Percentiles rank a stretch among this genome's conserved stretches.
Conservation (phyloP, 352 stramenopile genomes). For the Halophytophthora batemanensis region DNA sequence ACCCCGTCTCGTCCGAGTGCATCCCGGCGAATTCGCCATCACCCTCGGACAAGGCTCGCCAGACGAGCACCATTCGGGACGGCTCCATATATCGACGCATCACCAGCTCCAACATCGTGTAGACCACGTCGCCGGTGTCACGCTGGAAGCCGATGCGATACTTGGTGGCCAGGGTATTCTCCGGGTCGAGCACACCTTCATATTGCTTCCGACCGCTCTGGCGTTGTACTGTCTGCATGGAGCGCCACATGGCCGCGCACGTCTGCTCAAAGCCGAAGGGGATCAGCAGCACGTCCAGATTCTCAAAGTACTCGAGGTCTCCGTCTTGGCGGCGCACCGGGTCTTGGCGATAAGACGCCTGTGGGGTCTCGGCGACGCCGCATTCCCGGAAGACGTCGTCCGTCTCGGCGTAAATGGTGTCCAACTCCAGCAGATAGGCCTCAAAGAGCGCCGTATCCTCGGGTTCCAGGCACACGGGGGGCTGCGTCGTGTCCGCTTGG, state of each 20-base stretch:
- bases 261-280: constrained; percentile 10
- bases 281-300: constrained; percentile 14
- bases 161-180: constrained; percentile 33
- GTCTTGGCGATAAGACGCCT: constrained; percentile 1
- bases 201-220: constrained; percentile 8
- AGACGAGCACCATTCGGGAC: constrained; percentile 46
- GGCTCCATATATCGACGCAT: constrained; percentile 39
- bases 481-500: background rate
- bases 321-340: constrained; percentile 6
- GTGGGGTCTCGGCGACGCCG: background rate
- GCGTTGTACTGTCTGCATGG: constrained; percentile 9
- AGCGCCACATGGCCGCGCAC: constrained; percentile 13
- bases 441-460: constrained; percentile 18
- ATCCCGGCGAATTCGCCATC: constrained; percentile 27
- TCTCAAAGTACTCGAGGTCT: constrained; percentile 20
- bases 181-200: constrained; percentile 7
- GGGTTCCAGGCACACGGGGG: background rate
- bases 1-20: constrained; percentile 54
- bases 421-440: constrained; percentile 19
- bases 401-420: constrained; percentile 15
- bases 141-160: constrained; percentile 15
- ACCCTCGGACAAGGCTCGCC: constrained; percentile 40
- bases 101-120: constrained; percentile 12
- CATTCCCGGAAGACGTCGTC: constrained; percentile 11
- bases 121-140: constrained; percentile 3